Conservation (phyloP, 176 grass and related monocot genomes). For the Puya raimondii region DNA sequence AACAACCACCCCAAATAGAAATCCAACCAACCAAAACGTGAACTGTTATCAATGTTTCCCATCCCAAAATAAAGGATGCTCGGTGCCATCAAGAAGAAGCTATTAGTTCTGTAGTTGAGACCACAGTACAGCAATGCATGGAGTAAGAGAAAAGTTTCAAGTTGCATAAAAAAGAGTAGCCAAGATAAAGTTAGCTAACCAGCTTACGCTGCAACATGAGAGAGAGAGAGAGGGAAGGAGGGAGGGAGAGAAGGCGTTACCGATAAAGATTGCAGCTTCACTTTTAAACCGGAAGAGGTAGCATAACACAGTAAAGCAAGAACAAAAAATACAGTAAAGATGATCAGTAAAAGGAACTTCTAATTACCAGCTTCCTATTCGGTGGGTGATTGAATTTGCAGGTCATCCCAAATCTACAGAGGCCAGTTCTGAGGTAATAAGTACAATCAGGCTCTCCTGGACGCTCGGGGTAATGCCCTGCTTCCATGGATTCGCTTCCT, state of each 20-base stretch:
- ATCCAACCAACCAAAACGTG: neutral
- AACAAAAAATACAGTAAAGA: neutral
- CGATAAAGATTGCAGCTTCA: neutral
- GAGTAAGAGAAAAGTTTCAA: neutral
- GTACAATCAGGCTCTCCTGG: constrained; percentile 70
- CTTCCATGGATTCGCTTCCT: constrained; percentile 45
- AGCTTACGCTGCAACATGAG: neutral
- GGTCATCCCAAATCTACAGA: constrained; percentile 85
- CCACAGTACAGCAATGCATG: neutral
- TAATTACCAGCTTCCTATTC: constrained; percentile 55
- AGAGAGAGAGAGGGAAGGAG: neutral
- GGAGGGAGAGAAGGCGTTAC: neutral
- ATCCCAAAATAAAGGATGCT: neutral
- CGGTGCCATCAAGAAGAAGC: neutral
- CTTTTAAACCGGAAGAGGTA: too few relatives aligned
- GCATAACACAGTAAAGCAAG: neutral
- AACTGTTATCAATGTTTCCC: neutral
- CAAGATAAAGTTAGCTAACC: neutral
- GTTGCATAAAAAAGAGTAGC: neutral
- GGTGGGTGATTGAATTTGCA: constrained; percentile 93
- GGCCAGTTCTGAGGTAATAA: constrained; percentile 82
- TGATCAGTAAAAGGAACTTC: neutral
- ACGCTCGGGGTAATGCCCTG: constrained; percentile 64
- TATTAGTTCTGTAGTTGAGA: neutral
- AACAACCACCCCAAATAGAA: too few relatives aligned